These are phyloP conservation scores for Apiotrichum porosum DNA, from an alignment of 1,284 basidiomycete genomes.

Conservation along the genomic window DNA sequence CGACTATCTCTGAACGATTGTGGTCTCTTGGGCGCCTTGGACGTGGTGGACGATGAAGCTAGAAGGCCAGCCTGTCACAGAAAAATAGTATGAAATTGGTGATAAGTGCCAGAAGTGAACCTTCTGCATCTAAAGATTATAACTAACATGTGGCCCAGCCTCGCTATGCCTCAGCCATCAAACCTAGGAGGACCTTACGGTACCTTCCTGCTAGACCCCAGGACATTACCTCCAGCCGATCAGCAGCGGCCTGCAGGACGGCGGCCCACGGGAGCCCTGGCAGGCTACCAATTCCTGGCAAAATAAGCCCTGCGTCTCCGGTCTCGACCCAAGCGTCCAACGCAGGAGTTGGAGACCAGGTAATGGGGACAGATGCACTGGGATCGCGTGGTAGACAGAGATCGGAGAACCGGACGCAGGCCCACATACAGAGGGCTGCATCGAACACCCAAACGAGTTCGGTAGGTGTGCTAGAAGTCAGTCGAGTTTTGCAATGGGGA, in stretches of 20 bases:
- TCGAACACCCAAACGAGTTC: conserved; percentile 26
- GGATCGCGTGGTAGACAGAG: not conserved
- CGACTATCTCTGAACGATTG: too few species aligned
- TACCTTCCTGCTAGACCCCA: conserved; percentile 24
- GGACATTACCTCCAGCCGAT: conserved; percentile 12
- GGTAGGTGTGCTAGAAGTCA: conserved; percentile 16
- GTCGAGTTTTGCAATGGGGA: not conserved
- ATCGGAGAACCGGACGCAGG: conserved; percentile 7
- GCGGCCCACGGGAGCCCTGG: not conserved
- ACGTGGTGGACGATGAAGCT: too few species aligned
- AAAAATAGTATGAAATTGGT: too few species aligned
- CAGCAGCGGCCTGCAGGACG: conserved; percentile 14
- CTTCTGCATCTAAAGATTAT: too few species aligned
- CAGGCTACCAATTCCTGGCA: conserved; percentile 18
- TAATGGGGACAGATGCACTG: conserved; percentile 2
- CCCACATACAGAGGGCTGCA: conserved; percentile 24
- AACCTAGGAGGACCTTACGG: conserved; percentile 12
- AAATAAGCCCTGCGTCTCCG: conserved; percentile 8
- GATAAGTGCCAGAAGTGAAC: too few species aligned
- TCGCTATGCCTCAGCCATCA: not conserved
- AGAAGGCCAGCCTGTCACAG: too few species aligned
- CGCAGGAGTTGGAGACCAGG: conserved; percentile 13
- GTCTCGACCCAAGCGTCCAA: conserved; percentile 19
- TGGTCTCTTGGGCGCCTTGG: too few species aligned
- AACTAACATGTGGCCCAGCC: too few species aligned